Evolutionary conservation across 805 yeast genomes (phyloP).

Genomic region (Candida gorgasii): DNA sequence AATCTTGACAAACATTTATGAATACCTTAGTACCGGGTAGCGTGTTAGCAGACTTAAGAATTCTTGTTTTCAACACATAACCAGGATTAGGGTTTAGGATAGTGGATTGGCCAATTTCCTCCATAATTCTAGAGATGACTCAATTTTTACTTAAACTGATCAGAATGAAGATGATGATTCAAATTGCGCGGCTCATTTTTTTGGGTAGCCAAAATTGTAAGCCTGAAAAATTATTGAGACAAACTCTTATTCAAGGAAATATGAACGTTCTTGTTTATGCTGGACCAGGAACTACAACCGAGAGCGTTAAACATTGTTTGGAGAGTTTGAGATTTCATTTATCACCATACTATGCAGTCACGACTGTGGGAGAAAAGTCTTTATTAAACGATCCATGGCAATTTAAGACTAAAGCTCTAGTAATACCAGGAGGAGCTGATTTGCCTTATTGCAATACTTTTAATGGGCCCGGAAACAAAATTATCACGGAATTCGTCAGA

Average conservation of each 20-base stretch:
- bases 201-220: background rate
- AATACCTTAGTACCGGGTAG: conserved; percentile 59
- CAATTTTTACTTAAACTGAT: background rate
- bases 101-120: conserved; percentile 19
- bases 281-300: conserved; percentile 82
- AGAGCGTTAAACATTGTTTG: conserved; percentile 79
- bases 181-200: background rate
- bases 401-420: conserved; percentile 71
- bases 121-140: conserved; percentile 11
- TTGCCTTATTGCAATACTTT: conserved; percentile 76
- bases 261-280: conserved; percentile 41
- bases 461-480: conserved; percentile 65
- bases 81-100: conserved; percentile 57
- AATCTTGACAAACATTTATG: conserved; percentile 72
- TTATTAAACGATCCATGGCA: conserved; percentile 87
- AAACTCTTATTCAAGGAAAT: no score
- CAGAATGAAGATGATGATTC: no score
- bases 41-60: conserved; percentile 34
- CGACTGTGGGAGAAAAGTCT: conserved; percentile 62
- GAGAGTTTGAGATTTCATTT: conserved; percentile 73
- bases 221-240: background rate
- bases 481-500: conserved; percentile 63
- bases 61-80: conserved; percentile 69
- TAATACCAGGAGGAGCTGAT: conserved; percentile 97
- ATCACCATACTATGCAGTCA: conserved; percentile 88